phyloP scores from a whole-genome alignment of 768 basidiomycete species.

The Tulasnella calospora region DNA sequence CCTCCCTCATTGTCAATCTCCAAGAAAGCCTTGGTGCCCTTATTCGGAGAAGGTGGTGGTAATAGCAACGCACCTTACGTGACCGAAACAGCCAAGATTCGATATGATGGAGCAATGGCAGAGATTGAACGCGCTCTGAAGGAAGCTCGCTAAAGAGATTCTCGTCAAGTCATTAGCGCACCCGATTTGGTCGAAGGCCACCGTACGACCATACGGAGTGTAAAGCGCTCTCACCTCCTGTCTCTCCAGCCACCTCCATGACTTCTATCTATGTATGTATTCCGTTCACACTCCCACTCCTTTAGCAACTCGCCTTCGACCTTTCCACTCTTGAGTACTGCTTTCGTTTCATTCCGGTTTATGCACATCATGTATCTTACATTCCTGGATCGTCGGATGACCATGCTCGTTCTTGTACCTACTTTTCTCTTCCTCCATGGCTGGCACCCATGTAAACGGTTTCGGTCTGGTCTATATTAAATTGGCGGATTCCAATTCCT shows the following conservation, averaged over 20 bases:
- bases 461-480: background rate
- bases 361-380: background rate
- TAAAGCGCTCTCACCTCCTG: background rate
- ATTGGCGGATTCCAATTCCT: background rate
- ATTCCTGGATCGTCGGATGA: background rate
- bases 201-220: slow-evolving; percentile 3
- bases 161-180: background rate
- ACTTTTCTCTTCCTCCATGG: background rate
- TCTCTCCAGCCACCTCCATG: background rate
- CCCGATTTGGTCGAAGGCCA: background rate
- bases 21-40: slow-evolving; percentile 5
- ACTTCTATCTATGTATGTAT: slow-evolving; percentile 4
- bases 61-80: slow-evolving; percentile 14
- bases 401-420: background rate
- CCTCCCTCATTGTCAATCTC: slow-evolving; percentile 5
- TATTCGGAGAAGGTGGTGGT: background rate
- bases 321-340: background rate
- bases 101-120: slow-evolving; percentile 13
- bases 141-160: background rate
- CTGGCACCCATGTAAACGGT: background rate
- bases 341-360: background rate
- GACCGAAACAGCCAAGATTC: slow-evolving; percentile 16
- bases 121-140: slow-evolving; percentile 23
- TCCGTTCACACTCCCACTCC: slow-evolving; percentile 11
- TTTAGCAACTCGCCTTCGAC: background rate